A percentile compares a stretch with the other conserved stretches of the same genome.
Conservation (phyloP, 805 yeast genomes). For the Yamadazyma nakazawae region DNA sequence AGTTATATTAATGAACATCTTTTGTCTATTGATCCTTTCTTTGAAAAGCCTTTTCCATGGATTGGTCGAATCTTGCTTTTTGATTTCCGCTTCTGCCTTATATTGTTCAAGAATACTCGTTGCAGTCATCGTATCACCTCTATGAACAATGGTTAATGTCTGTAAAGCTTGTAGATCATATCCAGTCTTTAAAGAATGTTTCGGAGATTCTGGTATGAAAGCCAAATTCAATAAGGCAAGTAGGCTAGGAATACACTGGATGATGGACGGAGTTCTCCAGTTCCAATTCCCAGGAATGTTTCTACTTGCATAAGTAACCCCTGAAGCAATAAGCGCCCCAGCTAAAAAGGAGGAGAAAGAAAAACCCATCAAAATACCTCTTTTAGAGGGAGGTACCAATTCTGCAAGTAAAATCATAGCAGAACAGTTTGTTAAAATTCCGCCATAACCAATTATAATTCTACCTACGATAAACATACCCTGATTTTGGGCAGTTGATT, state of each 20-base stretch:
- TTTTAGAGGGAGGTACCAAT: constrained; percentile 24
- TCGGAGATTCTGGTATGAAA: constrained; percentile 21
- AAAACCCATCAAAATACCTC: constrained; percentile 24
- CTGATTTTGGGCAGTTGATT: constrained; percentile 33
- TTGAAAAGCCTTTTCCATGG: constrained; percentile 11
- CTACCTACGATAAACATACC: constrained; percentile 37
- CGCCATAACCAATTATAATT: constrained; percentile 34
- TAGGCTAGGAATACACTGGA: constrained; percentile 13
- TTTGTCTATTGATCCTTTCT: constrained; percentile 9
- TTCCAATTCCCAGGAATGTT: constrained; percentile 15
- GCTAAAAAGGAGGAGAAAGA: constrained; percentile 18
- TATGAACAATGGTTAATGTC: constrained; percentile 7
- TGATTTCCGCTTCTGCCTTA: background rate
- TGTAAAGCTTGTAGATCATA: constrained; percentile 14
- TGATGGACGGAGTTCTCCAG: constrained; percentile 16
- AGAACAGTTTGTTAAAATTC: constrained; percentile 24
- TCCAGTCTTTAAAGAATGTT: constrained; percentile 17
- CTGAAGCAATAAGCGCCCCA: constrained; percentile 18
- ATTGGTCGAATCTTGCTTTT: background rate
- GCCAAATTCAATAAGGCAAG: constrained; percentile 13
- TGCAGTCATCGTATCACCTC: constrained; percentile 1
- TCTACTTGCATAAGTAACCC: constrained; percentile 20
- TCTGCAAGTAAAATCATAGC: constrained; percentile 36
- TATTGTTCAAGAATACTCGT: too few relatives aligned
- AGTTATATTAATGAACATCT: constrained; percentile 7